phyloP scores from a whole-genome alignment of 148 eudicot species.

The Rheum nobile region DNA sequence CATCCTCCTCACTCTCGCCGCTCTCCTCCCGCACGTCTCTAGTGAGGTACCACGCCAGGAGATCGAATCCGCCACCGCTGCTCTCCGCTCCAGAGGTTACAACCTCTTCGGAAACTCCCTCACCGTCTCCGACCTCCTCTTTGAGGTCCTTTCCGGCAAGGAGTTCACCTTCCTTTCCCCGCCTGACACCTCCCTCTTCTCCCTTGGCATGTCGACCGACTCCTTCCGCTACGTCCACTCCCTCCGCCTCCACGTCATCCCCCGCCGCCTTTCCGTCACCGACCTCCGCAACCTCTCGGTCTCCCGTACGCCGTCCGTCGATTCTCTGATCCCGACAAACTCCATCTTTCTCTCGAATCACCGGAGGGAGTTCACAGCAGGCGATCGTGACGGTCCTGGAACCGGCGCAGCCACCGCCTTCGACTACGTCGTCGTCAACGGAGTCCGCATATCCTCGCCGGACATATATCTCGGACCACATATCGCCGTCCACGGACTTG shows the following conservation, averaged over 20 bases:
- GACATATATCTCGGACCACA: constrained; percentile 29
- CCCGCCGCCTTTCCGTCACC: constrained; percentile 23
- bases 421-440: constrained; percentile 24
- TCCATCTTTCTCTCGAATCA: constrained; percentile 17
- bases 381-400: background rate
- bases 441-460: constrained; percentile 32
- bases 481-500: constrained; percentile 42
- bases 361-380: background rate
- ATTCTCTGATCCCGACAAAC: constrained; percentile 28
- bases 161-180: constrained; percentile 43
- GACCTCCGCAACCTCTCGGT: constrained; percentile 28
- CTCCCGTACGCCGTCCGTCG: constrained; percentile 18
- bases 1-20: background rate
- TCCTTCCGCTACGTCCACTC: constrained; percentile 35
- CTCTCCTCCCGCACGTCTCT: background rate
- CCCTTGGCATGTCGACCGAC: constrained; percentile 36
- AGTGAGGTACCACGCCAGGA: constrained; percentile 12
- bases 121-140: constrained; percentile 30
- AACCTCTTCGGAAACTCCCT: constrained; percentile 39
- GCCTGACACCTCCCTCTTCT: constrained; percentile 28
- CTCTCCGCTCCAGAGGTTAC: constrained; percentile 26
- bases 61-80: constrained; percentile 15
- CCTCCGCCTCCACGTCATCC: constrained; percentile 38
- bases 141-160: constrained; percentile 19
- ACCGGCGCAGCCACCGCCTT: background rate